These are phyloP conservation scores for Monsonia emarginata DNA, from an alignment of 441 rosid genomes.

Conservation along the genomic window DNA sequence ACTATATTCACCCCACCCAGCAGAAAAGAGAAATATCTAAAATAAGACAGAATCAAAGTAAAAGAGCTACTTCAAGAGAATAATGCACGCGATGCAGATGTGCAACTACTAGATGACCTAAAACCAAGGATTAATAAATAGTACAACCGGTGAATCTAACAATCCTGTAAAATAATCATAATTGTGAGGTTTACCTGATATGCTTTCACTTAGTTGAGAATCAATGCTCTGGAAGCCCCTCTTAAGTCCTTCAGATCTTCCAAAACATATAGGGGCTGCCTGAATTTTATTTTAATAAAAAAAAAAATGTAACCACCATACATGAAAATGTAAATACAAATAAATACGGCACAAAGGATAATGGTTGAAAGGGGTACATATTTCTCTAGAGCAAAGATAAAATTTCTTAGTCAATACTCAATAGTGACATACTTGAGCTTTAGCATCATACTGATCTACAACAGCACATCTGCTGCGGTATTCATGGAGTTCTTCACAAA, in stretches of 20 bases:
- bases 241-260: slow-evolving; percentile 44
- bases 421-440: slow-evolving; percentile 30
- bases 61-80: background rate
- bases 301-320: slow-evolving; percentile 2
- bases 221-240: slow-evolving; percentile 59
- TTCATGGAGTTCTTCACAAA: slow-evolving; percentile 50
- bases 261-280: slow-evolving; percentile 29
- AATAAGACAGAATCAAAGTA: background rate
- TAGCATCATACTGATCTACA: slow-evolving; percentile 33
- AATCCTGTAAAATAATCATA: slow-evolving; percentile 3
- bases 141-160: background rate
- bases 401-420: slow-evolving; percentile 9
- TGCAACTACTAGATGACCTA: background rate
- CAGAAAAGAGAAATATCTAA: background rate
- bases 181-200: slow-evolving; percentile 32
- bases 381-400: background rate
- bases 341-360: background rate
- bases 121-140: background rate
- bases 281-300: slow-evolving; percentile 12
- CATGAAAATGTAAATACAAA: slow-evolving; percentile 3
- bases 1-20: background rate
- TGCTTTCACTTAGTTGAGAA: slow-evolving; percentile 43
- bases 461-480: slow-evolving; percentile 41
- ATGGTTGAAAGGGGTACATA: background rate
- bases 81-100: background rate